Conservation (phyloP, 2,329 filamentous ascomycete species). For the Dactylonectria estremocensis region DNA sequence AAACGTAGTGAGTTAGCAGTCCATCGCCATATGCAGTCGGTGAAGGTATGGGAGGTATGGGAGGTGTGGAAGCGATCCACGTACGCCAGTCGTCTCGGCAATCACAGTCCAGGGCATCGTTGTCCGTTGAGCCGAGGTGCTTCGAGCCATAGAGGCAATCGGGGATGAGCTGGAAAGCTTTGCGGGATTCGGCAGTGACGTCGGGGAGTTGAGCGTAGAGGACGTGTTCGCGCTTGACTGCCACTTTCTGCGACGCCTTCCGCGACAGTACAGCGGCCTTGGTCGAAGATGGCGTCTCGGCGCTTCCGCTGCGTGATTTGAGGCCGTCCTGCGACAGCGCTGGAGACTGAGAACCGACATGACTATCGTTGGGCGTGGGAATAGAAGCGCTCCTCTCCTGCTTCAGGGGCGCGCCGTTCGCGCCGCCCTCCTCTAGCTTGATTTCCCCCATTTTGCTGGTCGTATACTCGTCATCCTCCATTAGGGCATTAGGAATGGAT, state of each 20-base stretch:
- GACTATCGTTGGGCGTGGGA: constrained; percentile 53
- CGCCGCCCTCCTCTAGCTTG: constrained; percentile 59
- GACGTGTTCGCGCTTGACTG: constrained; percentile 71
- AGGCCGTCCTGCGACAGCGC: constrained; percentile 61
- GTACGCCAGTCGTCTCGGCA: constrained; percentile 96
- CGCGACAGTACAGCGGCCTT: constrained; percentile 81
- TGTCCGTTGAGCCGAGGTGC: constrained; percentile 90
- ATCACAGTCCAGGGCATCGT: constrained; percentile 93
- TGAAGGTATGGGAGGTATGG: not conserved
- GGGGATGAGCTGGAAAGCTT: constrained; percentile 84
- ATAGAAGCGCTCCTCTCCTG: constrained; percentile 59
- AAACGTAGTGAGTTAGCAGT: constrained; percentile 39
- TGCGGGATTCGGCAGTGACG: constrained; percentile 81
- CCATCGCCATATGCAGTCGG: not conserved
- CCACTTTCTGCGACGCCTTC: constrained; percentile 78
- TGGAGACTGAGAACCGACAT: constrained; percentile 53
- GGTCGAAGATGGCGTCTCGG: constrained; percentile 62
- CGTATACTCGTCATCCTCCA: constrained; percentile 61
- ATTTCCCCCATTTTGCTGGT: constrained; percentile 60
- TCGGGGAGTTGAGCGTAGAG: constrained; percentile 85
- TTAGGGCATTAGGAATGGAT: constrained; percentile 48
- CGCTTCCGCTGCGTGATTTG: constrained; percentile 65
- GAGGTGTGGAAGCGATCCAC: constrained; percentile 54
- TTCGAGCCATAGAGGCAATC: constrained; percentile 94
- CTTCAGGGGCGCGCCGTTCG: constrained; percentile 57